Percentiles rank a stretch among this genome's conserved stretches.
These are phyloP conservation scores for Xylaria digitata DNA, from an alignment of 2,329 filamentous ascomycete genomes.

Conservation along the genomic window DNA sequence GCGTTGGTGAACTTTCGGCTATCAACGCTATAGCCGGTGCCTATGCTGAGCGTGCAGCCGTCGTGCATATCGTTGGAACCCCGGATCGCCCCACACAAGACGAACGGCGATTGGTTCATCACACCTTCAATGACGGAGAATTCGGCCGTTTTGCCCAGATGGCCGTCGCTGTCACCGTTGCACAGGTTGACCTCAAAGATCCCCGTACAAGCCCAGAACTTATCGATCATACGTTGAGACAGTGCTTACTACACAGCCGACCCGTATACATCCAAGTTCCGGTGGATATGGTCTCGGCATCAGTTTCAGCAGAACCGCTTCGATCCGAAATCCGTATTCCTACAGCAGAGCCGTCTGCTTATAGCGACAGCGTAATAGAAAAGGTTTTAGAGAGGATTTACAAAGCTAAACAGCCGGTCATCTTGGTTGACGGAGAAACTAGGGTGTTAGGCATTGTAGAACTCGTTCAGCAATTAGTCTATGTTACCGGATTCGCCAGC, in stretches of 20 bases:
- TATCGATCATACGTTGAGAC: conserved; percentile 62
- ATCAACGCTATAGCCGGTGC: conserved; percentile 70
- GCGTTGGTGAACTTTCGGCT: conserved; percentile 67
- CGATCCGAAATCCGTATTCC: conserved; percentile 43
- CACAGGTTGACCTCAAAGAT: conserved; percentile 60
- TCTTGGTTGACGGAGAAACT: conserved; percentile 65
- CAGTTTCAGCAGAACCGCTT: conserved; percentile 51
- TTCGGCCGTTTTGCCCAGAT: conserved; percentile 63
- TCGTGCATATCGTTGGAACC: conserved; percentile 69
- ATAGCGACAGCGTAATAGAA: conserved; percentile 48
- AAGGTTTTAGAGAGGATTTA: conserved; percentile 57
- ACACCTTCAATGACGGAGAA: conserved; percentile 67
- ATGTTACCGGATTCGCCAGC: conserved; percentile 59
- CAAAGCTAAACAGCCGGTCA: conserved; percentile 58
- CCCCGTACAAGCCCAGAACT: conserved; percentile 58
- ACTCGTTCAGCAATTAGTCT: conserved; percentile 57
- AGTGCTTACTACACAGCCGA: conserved; percentile 63
- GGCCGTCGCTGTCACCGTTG: conserved; percentile 60
- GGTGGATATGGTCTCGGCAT: conserved; percentile 60
- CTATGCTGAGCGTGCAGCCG: conserved; percentile 65
- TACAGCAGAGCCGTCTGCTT: conserved; percentile 23
- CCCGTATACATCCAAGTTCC: conserved; percentile 69
- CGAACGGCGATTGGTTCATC: conserved; percentile 59
- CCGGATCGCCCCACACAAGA: conserved; percentile 59
- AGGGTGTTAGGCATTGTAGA: conserved; percentile 55